phyloP scores from a whole-genome alignment of 2,329 filamentous ascomycete species.

The Aspergillus ruber region DNA sequence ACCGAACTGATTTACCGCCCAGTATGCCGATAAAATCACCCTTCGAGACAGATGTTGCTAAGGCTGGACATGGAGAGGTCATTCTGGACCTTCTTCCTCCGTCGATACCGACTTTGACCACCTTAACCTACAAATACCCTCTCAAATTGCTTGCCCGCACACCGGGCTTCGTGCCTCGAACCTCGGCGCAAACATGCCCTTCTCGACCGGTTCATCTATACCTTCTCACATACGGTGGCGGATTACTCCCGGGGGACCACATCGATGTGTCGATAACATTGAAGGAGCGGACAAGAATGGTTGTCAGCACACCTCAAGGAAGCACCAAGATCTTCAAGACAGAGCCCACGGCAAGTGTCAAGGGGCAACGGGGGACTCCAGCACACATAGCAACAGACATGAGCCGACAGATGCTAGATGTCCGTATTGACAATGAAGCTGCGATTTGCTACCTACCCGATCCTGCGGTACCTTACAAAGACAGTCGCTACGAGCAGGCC shows the following conservation, averaged over 20 bases:
- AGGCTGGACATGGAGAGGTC: conserved; percentile 72
- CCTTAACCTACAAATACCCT: conserved; percentile 84
- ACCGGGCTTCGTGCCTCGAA: conserved; percentile 53
- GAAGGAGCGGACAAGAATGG: conserved; percentile 57
- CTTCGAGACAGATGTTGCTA: conserved; percentile 66
- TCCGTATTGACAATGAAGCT: conserved; percentile 43
- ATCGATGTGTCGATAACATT: conserved; percentile 68
- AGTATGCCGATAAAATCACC: conserved; percentile 52
- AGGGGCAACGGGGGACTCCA: conserved; percentile 36
- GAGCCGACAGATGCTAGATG: conserved; percentile 45
- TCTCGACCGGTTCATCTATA: conserved; percentile 68
- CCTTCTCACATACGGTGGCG: conserved; percentile 88
- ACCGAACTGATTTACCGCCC: conserved; percentile 6
- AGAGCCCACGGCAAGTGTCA: conserved; percentile 25
- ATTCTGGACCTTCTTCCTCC: conserved; percentile 67
- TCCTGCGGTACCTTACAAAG: conserved; percentile 83
- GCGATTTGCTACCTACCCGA: conserved; percentile 69
- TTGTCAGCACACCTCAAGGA: conserved; percentile 58
- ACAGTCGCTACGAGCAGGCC: conserved; percentile 74
- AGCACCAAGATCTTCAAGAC: conserved; percentile 96
- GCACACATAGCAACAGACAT: conserved; percentile 24
- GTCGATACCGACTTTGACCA: conserved; percentile 62
- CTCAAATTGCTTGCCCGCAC: conserved; percentile 85
- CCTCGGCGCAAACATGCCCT: conserved; percentile 24
- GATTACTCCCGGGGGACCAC: conserved; percentile 79